phyloP scores from a whole-genome alignment of 2,329 filamentous ascomycete genomes.

The Nannizzia gypsea region DNA sequence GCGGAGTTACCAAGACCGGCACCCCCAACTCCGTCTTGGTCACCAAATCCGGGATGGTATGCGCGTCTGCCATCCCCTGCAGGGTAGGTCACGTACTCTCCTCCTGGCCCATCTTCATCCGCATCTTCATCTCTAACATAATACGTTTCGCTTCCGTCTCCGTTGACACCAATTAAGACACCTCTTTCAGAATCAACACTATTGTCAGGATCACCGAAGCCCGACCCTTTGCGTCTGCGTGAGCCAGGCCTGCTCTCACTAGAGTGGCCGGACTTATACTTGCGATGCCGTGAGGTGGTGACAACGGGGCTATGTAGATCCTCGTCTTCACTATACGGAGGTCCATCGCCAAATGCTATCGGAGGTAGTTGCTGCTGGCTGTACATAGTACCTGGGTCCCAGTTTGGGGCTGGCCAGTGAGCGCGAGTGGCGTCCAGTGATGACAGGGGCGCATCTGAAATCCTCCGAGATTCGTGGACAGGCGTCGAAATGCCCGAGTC shows the following conservation, averaged over 20 bases:
- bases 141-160: slow-evolving; percentile 62
- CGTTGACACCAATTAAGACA: slow-evolving; percentile 54
- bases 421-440: slow-evolving; percentile 59
- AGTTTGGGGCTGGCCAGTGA: slow-evolving; percentile 44
- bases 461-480: slow-evolving; percentile 61
- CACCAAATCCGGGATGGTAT: slow-evolving; percentile 31
- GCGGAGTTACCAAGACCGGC: neutral
- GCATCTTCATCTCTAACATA: slow-evolving; percentile 61
- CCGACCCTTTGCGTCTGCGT: slow-evolving; percentile 38
- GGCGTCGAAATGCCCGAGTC: slow-evolving; percentile 75
- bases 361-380: slow-evolving; percentile 63
- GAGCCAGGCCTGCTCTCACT: slow-evolving; percentile 28
- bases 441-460: slow-evolving; percentile 68
- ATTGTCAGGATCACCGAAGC: slow-evolving; percentile 26
- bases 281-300: slow-evolving; percentile 71
- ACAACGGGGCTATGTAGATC: slow-evolving; percentile 83
- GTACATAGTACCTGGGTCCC: slow-evolving; percentile 39
- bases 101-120: slow-evolving; percentile 54
- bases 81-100: slow-evolving; percentile 71
- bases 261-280: slow-evolving; percentile 60
- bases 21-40: slow-evolving; percentile 27
- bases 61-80: slow-evolving; percentile 51
- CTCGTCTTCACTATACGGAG: slow-evolving; percentile 90
- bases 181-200: slow-evolving; percentile 49
- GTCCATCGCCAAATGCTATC: slow-evolving; percentile 75